Percentiles rank a stretch among this genome's conserved stretches.
Evolutionary conservation across 2,329 filamentous ascomycete species (phyloP).

Genomic region (Phyllosticta paracitricarpa): DNA sequence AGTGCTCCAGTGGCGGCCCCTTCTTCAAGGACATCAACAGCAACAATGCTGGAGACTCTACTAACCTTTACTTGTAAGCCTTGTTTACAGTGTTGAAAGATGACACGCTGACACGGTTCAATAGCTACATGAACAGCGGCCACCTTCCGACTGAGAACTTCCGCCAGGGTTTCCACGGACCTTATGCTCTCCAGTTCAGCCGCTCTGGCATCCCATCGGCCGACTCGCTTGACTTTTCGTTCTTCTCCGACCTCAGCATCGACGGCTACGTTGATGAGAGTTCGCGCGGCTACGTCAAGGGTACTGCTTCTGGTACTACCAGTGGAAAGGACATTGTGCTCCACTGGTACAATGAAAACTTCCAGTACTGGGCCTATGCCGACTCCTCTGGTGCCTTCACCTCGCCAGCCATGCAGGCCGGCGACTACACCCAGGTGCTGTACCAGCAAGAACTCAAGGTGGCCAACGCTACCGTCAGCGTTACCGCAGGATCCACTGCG

Average conservation of each 20-base stretch:
- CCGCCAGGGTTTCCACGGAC: constrained; percentile 55
- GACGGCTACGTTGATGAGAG: constrained; percentile 48
- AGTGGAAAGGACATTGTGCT: constrained; percentile 43
- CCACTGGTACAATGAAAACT: constrained; percentile 45
- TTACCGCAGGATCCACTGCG: constrained; percentile 40
- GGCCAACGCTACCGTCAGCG: constrained; percentile 37
- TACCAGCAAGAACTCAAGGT: constrained; percentile 51
- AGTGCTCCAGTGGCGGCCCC: constrained; percentile 55
- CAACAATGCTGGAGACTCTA: constrained; percentile 51
- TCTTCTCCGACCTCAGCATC: constrained; percentile 49
- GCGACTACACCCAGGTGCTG: constrained; percentile 58
- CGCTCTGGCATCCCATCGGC: constrained; percentile 45
- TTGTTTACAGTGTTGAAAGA: neutral
- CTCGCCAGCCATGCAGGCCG: constrained; percentile 56
- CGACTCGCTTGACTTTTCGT: constrained; percentile 40
- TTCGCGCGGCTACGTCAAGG: constrained; percentile 49
- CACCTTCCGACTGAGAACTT: constrained; percentile 49
- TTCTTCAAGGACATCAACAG: constrained; percentile 54
- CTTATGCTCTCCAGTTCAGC: constrained; percentile 53
- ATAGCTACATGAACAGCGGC: constrained; percentile 47
- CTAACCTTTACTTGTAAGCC: constrained; percentile 45
- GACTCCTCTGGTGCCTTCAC: constrained; percentile 47
- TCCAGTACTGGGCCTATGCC: constrained; percentile 57
- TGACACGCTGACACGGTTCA: neutral
- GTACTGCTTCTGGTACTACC: constrained; percentile 49